These are phyloP conservation scores for Yamadazyma endophytica DNA, from an alignment of 805 yeast genomes.

Conservation along the genomic window DNA sequence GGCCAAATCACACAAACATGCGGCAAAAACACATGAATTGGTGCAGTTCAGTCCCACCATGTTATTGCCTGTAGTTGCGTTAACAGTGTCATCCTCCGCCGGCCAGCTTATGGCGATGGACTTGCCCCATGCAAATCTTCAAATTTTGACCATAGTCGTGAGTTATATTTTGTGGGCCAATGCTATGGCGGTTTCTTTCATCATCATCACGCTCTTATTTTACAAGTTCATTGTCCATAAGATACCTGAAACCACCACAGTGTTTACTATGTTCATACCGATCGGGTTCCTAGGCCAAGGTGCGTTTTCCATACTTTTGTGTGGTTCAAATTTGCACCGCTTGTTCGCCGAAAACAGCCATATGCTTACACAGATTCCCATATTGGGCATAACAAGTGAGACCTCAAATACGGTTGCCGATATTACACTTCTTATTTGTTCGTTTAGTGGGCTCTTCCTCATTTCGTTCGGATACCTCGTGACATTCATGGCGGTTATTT, in stretches of 20 bases:
- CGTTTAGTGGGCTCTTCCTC: slow-evolving; percentile 41
- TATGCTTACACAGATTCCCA: no score
- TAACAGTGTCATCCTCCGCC: slow-evolving; percentile 69
- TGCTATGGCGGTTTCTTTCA: slow-evolving; percentile 58
- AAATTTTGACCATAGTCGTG: slow-evolving; percentile 52
- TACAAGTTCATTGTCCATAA: slow-evolving; percentile 56
- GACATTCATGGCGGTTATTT: slow-evolving; percentile 31
- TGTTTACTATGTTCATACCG: slow-evolving; percentile 72
- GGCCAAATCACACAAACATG: slow-evolving; percentile 26
- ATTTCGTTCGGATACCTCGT: slow-evolving; percentile 56
- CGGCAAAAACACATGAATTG: slow-evolving; percentile 12
- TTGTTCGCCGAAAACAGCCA: no score
- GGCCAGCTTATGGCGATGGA: slow-evolving; percentile 52
- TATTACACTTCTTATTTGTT: slow-evolving; percentile 13
- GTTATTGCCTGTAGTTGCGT: slow-evolving; percentile 72
- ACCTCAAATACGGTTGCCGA: no score
- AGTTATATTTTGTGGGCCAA: slow-evolving; percentile 63
- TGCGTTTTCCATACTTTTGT: slow-evolving; percentile 57
- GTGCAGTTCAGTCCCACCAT: slow-evolving; percentile 50
- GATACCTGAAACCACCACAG: slow-evolving; percentile 50
- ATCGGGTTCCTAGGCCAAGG: slow-evolving; percentile 88
- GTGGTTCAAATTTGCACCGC: slow-evolving; percentile 42
- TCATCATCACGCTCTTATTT: slow-evolving; percentile 53
- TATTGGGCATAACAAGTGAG: no score
- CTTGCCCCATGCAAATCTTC: slow-evolving; percentile 40